Evolutionary conservation across 495 filamentous ascomycete genomes (phyloP), one percentile per base, ranked within the genome.

Genomic region (Geoglossum glabrum): DNA sequence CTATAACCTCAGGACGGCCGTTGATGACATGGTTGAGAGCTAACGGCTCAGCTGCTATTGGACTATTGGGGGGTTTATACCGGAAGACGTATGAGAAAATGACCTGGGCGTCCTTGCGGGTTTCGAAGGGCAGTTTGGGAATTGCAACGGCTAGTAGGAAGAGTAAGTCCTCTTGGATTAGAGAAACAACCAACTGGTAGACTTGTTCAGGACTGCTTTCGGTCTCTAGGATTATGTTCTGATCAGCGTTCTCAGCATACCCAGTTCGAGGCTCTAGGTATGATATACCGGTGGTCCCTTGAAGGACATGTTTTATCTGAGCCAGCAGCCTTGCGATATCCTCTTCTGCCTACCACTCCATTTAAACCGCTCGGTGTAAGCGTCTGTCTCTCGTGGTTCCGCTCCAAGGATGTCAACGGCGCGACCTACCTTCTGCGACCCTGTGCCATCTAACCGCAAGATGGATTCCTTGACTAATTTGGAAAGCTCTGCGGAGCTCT

Each of bases 71-170:
- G 15, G 78, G 77, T 60, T 83, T 83, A 74, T 87, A 94, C 31
- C 88, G 84, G 66, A 95, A 81, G 55, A 86, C 79, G 70, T 87
- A 85, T 11, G 85, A 90, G 74, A 93, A 85, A 64, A 95, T 89
- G 63, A 85, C 84, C 67, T 95, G 86, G 9, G 83, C 82, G 64
- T 94, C 87, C 71, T 93, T 94, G 64, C 85, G 80, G 27, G 87
- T 83, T 73, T 99, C 93, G 74, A 99, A 99, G 6, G 90, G 86
- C 6, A 97, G 79, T 28, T 82, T 75, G 68, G 84, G 78, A 52
- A 99, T 82, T 65, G 81, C 79, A 49, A 77, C 75, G 28, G 90
- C 84, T 38, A 99, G 81, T 33, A 84, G 73, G 63, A 83, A 85
- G 36, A 97, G 79, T 25, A 99, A 73, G 67, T 96, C 87, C 71